Conservation (phyloP, 1,284 basidiomycete species). For the Butyriboletus appendiculatus region DNA sequence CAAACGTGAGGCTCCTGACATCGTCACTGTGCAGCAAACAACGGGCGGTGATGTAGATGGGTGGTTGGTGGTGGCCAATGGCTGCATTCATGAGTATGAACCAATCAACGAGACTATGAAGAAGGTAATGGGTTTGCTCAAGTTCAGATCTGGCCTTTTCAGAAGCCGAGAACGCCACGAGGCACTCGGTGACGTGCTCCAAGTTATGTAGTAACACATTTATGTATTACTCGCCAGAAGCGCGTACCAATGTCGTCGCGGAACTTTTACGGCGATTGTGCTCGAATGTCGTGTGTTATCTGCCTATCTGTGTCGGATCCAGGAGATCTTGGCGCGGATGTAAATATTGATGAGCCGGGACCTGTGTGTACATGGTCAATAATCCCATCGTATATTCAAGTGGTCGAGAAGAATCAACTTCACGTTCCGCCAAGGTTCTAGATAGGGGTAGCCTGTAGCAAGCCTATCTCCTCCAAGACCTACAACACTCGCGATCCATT, state of each 20-base stretch:
- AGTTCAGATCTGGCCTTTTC: background rate
- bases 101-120: background rate
- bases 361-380: background rate
- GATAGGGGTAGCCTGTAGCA: background rate
- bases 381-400: background rate
- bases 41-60: background rate
- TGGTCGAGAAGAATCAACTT: background rate
- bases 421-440: background rate
- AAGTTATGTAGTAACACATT: background rate
- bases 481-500: background rate
- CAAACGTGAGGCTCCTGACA: background rate
- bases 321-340: background rate
- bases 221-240: background rate
- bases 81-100: background rate
- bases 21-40: background rate
- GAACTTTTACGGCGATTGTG: background rate
- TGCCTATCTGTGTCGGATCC: background rate
- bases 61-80: background rate
- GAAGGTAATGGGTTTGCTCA: background rate
- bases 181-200: constrained; percentile 2
- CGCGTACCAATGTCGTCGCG: background rate
- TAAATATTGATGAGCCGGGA: too few species aligned
- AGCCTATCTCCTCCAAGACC: background rate
- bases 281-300: background rate
- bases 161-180: constrained; percentile 1